phyloP scores from a whole-genome alignment of 345 rosid genomes.

The Eucalyptus dawsonii region DNA sequence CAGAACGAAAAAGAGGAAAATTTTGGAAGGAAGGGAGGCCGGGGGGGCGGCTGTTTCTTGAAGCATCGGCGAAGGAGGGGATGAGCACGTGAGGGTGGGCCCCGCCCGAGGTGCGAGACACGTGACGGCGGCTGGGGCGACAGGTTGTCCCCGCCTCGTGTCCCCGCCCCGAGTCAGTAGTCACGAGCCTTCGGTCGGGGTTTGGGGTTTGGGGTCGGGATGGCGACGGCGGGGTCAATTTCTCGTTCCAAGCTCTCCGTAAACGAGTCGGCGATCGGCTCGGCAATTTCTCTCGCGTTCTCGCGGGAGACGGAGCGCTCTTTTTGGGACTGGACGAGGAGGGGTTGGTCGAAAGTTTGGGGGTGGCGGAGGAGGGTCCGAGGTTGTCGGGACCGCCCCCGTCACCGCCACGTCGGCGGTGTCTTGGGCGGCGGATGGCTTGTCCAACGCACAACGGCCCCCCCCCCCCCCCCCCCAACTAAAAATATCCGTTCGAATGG shows the following conservation, averaged over 20 bases:
- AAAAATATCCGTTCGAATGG: not conserved
- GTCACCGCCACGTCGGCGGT: not conserved
- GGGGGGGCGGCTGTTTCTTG: not conserved
- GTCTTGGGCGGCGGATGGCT: not conserved
- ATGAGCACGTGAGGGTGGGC: conserved; percentile 10
- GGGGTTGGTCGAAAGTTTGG: no score
- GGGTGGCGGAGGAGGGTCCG: not conserved
- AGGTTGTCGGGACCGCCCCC: not conserved
- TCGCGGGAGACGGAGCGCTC: not conserved
- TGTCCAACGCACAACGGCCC: not conserved
- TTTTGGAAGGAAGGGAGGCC: not conserved
- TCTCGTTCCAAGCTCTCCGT: conserved; percentile 18
- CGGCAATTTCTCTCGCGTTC: not conserved
- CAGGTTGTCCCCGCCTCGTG: not conserved
- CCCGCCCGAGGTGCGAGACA: not conserved
- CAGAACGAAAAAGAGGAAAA: not conserved
- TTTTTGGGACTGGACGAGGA: no score
- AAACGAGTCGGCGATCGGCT: not conserved
- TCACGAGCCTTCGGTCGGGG: not conserved
- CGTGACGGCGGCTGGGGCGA: conserved; percentile 32
- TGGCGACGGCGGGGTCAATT: not conserved
- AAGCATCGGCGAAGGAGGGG: not conserved
- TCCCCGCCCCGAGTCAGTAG: not conserved
- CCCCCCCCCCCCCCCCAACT: no score
- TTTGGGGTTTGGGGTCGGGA: not conserved